phyloP scores from a whole-genome alignment of 345 rosid species.

The Salix brachista region DNA sequence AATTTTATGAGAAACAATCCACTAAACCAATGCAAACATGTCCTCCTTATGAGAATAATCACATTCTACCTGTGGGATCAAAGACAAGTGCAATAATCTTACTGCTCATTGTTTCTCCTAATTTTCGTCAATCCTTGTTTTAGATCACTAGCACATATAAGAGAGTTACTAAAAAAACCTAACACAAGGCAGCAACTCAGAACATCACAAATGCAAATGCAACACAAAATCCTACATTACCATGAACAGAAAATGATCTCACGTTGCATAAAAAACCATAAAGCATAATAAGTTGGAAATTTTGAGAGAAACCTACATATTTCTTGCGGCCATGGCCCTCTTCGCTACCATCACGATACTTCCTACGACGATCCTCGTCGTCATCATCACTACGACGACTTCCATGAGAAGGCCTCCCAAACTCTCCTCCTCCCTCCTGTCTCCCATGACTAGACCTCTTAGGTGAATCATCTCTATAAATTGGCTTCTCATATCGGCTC shows the following conservation, averaged over 20 bases:
- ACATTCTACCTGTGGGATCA: neutral
- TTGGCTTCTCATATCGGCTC: constrained; percentile 13
- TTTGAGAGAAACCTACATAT: constrained; percentile 48
- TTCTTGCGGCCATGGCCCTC: constrained; percentile 79
- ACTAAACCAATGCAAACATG: neutral
- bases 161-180: neutral
- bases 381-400: constrained; percentile 44
- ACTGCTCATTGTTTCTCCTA: neutral
- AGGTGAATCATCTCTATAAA: constrained; percentile 2
- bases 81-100: neutral
- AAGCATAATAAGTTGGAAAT: neutral
- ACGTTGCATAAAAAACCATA: neutral
- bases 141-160: neutral
- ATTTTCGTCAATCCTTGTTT: neutral
- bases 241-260: neutral
- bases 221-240: neutral
- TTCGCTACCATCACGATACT: constrained; percentile 44
- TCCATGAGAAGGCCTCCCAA: constrained; percentile 38
- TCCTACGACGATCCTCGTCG: constrained; percentile 29
- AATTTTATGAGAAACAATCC: neutral
- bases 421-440: constrained; percentile 40
- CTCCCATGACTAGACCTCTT: constrained; percentile 18
- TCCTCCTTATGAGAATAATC: neutral
- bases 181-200: neutral
- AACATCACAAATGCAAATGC: neutral